A percentile compares a stretch with the other conserved stretches of the same genome.
phyloP scores from a whole-genome alignment of 805 yeast genomes.

The Kregervanrija fluxuum region DNA sequence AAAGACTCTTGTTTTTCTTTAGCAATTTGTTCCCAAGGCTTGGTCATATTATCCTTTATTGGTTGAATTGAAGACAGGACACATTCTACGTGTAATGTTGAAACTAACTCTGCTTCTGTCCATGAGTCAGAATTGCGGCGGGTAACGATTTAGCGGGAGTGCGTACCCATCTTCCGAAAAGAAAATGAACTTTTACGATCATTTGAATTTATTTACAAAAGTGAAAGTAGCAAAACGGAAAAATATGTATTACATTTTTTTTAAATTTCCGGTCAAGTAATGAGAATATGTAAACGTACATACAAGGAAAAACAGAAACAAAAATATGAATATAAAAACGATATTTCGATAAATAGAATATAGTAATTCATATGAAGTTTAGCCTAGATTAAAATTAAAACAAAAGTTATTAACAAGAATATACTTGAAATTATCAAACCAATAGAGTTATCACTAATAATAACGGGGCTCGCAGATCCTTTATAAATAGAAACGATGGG shows the following conservation, averaged over 20 bases:
- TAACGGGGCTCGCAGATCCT: neutral
- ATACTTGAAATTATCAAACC: neutral
- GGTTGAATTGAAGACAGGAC: too few relatives aligned
- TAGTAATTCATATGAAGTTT: neutral
- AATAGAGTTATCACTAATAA: neutral
- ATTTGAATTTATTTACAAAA: too few relatives aligned
- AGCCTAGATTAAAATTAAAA: neutral
- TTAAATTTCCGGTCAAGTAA: neutral
- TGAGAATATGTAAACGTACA: neutral
- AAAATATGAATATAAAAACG: neutral
- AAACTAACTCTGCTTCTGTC: too few relatives aligned
- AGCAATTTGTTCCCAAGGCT: constrained; percentile 9
- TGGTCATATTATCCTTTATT: too few relatives aligned
- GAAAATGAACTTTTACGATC: too few relatives aligned
- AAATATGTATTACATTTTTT: too few relatives aligned
- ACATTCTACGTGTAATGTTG: too few relatives aligned
- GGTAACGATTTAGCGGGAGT: too few relatives aligned
- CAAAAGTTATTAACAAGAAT: neutral
- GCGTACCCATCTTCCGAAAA: too few relatives aligned
- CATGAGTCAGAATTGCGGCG: too few relatives aligned
- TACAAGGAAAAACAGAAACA: neutral
- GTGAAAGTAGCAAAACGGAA: too few relatives aligned
- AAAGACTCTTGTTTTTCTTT: constrained; percentile 5
- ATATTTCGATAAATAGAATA: neutral
- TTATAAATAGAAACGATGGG: neutral